These are phyloP conservation scores for Aspergillus novofumigatus DNA, from an alignment of 2,329 filamentous ascomycete genomes.

Conservation along the genomic window DNA sequence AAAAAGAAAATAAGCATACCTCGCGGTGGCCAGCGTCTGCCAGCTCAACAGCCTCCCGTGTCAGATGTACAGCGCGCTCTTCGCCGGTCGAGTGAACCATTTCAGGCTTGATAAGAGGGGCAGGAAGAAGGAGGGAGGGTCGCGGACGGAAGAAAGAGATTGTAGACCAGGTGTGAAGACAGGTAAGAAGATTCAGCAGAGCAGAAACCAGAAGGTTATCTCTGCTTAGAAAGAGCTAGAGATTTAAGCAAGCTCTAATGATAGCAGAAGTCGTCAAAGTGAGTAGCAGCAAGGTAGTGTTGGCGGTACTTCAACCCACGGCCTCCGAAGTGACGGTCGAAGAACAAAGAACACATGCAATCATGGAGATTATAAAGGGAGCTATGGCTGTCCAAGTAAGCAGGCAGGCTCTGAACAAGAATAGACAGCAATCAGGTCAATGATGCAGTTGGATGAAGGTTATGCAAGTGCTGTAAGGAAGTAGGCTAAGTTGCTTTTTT, in stretches of 20 bases:
- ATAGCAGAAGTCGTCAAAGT: not conserved
- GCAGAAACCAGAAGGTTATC: not conserved
- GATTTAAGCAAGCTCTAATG: not conserved
- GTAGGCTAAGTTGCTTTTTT: not conserved
- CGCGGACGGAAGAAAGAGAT: slow-evolving; percentile 13
- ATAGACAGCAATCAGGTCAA: slow-evolving; percentile 1
- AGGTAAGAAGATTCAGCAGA: slow-evolving; percentile 5
- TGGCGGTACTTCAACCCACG: slow-evolving; percentile 15
- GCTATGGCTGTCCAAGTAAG: not conserved
- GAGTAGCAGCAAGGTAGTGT: not conserved
- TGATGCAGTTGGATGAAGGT: not conserved
- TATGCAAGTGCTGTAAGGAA: not conserved
- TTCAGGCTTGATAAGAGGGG: slow-evolving; percentile 25
- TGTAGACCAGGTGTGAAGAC: slow-evolving; percentile 6
- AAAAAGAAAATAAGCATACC: slow-evolving; percentile 26
- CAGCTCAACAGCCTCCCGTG: slow-evolving; percentile 45
- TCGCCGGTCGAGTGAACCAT: slow-evolving; percentile 42
- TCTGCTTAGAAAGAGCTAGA: slow-evolving; percentile 1
- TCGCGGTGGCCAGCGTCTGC: slow-evolving; percentile 44
- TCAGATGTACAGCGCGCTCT: slow-evolving; percentile 44
- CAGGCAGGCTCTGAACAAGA: slow-evolving; percentile 4
- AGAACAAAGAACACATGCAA: slow-evolving; percentile 12
- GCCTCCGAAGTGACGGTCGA: slow-evolving; percentile 14
- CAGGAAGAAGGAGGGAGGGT: slow-evolving; percentile 5
- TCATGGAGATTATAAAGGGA: slow-evolving; percentile 14